Evolutionary conservation across 345 rosid genomes (phyloP).

Genomic region (Microcos paniculata): DNA sequence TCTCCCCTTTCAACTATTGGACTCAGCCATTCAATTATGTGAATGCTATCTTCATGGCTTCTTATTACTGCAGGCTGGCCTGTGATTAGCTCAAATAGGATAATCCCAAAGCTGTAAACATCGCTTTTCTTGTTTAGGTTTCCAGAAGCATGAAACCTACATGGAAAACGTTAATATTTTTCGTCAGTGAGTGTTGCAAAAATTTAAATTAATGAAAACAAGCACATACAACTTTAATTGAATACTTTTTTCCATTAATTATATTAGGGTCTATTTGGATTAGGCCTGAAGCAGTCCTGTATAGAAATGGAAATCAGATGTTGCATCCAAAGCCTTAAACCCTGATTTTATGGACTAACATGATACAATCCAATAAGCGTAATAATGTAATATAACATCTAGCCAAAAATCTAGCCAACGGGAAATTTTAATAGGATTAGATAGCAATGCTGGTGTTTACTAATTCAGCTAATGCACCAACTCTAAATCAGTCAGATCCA

Average conservation of each 20-base stretch:
- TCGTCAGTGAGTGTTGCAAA: background rate
- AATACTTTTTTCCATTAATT: too few species aligned
- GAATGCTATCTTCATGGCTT: background rate
- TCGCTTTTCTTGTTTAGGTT: conserved; percentile 34
- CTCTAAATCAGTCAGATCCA: background rate
- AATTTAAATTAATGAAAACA: background rate
- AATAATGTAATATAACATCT: too few species aligned
- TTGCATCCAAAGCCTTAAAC: background rate
- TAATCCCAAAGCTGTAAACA: conserved; percentile 42
- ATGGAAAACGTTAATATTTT: background rate
- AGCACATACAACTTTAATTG: too few species aligned
- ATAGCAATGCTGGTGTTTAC: background rate
- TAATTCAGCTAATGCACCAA: background rate
- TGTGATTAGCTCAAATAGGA: conserved; percentile 40
- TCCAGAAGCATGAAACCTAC: background rate
- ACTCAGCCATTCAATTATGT: conserved; percentile 8
- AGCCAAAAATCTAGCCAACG: background rate
- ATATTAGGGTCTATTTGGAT: background rate
- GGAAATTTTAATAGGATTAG: too few species aligned
- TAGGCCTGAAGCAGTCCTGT: background rate
- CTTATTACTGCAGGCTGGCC: conserved; percentile 28
- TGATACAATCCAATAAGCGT: too few species aligned
- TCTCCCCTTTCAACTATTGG: conserved; percentile 31
- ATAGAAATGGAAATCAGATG: background rate
- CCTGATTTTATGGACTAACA: too few species aligned